Conservation (phyloP, 2,329 filamentous ascomycete genomes). For the Sclerotinia borealis region DNA sequence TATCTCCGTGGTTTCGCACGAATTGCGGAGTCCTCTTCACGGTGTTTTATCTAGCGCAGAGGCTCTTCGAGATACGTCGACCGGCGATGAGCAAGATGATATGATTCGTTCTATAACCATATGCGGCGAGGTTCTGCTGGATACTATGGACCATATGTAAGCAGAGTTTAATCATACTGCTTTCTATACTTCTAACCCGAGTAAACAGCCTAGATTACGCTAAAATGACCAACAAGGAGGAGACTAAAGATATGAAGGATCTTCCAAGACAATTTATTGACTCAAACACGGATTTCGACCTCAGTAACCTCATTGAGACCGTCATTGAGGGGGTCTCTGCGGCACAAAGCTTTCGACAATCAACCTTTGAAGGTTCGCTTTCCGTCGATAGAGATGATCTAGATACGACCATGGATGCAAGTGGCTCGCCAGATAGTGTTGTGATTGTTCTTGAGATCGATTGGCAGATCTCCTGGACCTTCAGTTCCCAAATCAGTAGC, state of each 20-base stretch:
- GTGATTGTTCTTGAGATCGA: slow-evolving; percentile 39
- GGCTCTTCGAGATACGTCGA: slow-evolving; percentile 42
- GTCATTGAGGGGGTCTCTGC: slow-evolving; percentile 24
- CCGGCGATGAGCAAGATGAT: slow-evolving; percentile 40
- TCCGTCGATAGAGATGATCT: background rate
- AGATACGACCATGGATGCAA: background rate
- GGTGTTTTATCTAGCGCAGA: slow-evolving; percentile 50
- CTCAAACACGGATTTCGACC: slow-evolving; percentile 13
- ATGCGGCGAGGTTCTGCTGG: slow-evolving; percentile 44
- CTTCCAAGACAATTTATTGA: background rate
- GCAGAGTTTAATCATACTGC: slow-evolving; percentile 22
- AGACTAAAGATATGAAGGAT: background rate
- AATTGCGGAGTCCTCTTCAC: slow-evolving; percentile 54
- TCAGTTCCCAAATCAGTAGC: slow-evolving; percentile 47
- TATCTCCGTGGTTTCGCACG: slow-evolving; percentile 54
- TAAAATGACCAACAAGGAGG: slow-evolving; percentile 17
- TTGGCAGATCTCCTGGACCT: slow-evolving; percentile 43
- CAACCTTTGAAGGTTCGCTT: background rate
- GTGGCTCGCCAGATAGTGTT: background rate
- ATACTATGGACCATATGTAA: slow-evolving; percentile 46
- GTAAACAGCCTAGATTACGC: slow-evolving; percentile 31
- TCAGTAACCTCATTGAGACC: slow-evolving; percentile 23
- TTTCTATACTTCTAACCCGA: slow-evolving; percentile 26
- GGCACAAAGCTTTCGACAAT: slow-evolving; percentile 20
- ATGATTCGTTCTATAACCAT: slow-evolving; percentile 43